Conservation (phyloP, 2,329 filamentous ascomycete genomes). For the Colletotrichum sojae region DNA sequence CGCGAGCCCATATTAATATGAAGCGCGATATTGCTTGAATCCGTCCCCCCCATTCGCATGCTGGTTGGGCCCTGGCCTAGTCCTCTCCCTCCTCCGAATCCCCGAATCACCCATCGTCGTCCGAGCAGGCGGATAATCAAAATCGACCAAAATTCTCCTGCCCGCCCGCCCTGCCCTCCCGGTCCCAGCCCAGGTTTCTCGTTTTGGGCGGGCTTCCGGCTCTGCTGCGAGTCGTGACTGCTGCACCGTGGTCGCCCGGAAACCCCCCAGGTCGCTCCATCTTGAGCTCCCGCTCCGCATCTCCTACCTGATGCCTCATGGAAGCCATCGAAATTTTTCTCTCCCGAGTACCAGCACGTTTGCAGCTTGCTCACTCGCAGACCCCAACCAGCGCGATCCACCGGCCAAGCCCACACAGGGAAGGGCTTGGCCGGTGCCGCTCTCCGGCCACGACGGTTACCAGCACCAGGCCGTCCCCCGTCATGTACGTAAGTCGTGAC, state of each 20-base stretch:
- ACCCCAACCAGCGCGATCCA: slow-evolving; percentile 1
- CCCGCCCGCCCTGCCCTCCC: neutral
- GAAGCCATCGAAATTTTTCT: too few relatives aligned
- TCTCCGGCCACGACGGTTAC: slow-evolving; percentile 18
- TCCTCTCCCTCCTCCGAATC: slow-evolving; percentile 9
- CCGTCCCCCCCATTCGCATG: slow-evolving; percentile 8
- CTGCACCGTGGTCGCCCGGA: slow-evolving; percentile 13
- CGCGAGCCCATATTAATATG: slow-evolving; percentile 21
- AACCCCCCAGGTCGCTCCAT: neutral
- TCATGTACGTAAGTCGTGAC: slow-evolving; percentile 38
- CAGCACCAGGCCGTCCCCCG: slow-evolving; percentile 19
- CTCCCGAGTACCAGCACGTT: neutral
- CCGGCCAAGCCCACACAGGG: slow-evolving; percentile 14
- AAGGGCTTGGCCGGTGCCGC: slow-evolving; percentile 37
- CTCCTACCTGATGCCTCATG: too few relatives aligned
- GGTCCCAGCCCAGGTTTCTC: neutral
- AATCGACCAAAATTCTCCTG: slow-evolving; percentile 19
- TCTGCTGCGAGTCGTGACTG: too few relatives aligned
- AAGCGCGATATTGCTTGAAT: slow-evolving; percentile 23
- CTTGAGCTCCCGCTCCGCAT: too few relatives aligned
- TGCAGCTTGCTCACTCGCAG: neutral
- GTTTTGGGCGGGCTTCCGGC: neutral
- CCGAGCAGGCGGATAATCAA: slow-evolving; percentile 16
- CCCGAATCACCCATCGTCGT: slow-evolving; percentile 26
- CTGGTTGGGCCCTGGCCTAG: neutral